These are phyloP conservation scores for Echinochloa phyllopogon DNA, from an alignment of 176 grass and related monocot species.

Conservation along the genomic window DNA sequence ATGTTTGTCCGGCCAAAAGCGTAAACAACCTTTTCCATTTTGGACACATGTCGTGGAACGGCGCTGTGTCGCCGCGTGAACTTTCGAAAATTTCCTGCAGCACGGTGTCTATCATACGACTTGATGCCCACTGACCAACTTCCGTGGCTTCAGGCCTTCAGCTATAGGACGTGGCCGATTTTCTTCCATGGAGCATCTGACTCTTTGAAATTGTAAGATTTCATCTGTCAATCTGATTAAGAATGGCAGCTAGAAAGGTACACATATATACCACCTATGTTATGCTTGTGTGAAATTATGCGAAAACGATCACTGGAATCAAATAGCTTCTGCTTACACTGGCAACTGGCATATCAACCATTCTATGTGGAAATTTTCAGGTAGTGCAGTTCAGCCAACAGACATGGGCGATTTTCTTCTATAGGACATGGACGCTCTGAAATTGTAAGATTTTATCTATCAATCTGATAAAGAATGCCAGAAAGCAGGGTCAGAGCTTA, in stretches of 20 bases:
- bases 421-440: background rate
- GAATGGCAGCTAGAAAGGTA: background rate
- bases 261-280: no score
- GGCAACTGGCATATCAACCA: no score
- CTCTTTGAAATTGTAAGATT: background rate
- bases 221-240: background rate
- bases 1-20: constrained; percentile 10
- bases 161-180: background rate
- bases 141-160: background rate
- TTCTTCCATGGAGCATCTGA: background rate
- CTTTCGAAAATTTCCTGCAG: background rate
- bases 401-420: background rate
- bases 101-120: no score
- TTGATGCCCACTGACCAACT: background rate
- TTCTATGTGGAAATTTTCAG: no score
- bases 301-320: no score
- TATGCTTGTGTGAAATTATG: no score
- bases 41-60: background rate
- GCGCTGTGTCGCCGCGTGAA: background rate
- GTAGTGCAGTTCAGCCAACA: background rate
- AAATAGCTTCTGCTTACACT: no score
- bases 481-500: background rate
- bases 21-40: background rate
- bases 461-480: background rate
- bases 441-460: background rate